These are phyloP conservation scores for Solanum tacnaense DNA, from an alignment of 257 asterid species.

Conservation along the genomic window DNA sequence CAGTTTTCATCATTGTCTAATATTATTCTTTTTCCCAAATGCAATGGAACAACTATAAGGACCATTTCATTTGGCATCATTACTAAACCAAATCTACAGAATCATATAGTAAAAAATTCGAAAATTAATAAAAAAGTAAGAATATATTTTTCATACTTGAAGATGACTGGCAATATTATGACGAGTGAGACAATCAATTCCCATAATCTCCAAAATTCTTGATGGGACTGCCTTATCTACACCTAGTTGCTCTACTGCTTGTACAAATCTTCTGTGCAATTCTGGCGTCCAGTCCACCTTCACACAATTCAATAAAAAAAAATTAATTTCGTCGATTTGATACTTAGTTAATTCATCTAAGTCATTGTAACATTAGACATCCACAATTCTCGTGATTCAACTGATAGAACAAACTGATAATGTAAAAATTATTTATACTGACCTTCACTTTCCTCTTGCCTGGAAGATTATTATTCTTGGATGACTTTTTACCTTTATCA, in stretches of 20 bases:
- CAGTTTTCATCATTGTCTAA: neutral
- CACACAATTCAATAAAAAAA: conserved; percentile 13
- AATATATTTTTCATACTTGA: conserved; percentile 36
- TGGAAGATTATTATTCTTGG: conserved; percentile 34
- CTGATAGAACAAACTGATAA: neutral
- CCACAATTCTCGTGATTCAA: conserved; percentile 10
- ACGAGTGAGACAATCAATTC: conserved; percentile 92
- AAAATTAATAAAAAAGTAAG: neutral
- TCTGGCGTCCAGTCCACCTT: conserved; percentile 99
- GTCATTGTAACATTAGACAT: neutral
- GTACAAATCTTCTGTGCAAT: conserved; percentile 78
- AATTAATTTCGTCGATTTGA: neutral
- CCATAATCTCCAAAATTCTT: conserved; percentile 85
- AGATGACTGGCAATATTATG: conserved; percentile 97
- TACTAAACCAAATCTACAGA: neutral
- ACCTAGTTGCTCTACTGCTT: conserved; percentile 91
- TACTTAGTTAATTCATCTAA: neutral
- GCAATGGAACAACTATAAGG: neutral
- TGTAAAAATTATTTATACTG: neutral
- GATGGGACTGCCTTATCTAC: conserved; percentile 97
- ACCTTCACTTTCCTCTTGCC: conserved; percentile 83
- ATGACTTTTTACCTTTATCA: conserved; percentile 40
- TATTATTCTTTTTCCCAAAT: neutral
- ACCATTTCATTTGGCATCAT: neutral
- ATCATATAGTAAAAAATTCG: neutral